These are phyloP conservation scores for Thermothielavioides terrestris DNA, from an alignment of 495 filamentous ascomycete species.

Conservation along the genomic window DNA sequence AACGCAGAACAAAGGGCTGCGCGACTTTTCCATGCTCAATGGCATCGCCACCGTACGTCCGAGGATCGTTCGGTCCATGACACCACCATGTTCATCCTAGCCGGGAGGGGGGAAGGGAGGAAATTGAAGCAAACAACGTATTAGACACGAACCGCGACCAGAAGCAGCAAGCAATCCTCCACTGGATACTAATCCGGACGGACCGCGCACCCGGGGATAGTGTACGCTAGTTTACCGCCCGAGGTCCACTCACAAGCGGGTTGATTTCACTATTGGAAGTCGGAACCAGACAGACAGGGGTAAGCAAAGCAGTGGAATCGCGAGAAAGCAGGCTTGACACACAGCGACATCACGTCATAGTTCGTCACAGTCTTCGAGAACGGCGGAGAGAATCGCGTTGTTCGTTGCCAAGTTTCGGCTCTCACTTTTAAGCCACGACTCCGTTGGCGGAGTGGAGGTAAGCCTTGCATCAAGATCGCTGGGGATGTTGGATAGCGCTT, in stretches of 20 bases:
- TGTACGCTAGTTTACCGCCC: too few relatives aligned
- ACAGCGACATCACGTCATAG: not conserved
- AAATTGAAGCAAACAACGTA: not conserved
- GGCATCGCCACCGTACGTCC: not conserved
- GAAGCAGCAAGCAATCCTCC: too few relatives aligned
- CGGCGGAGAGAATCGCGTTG: not conserved
- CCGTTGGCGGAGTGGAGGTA: too few relatives aligned
- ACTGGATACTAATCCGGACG: too few relatives aligned
- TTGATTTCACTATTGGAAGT: too few relatives aligned
- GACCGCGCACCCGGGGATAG: too few relatives aligned
- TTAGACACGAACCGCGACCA: not conserved
- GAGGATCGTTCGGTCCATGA: not conserved
- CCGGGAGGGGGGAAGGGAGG: not conserved
- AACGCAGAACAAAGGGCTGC: not conserved
- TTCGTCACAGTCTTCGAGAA: not conserved
- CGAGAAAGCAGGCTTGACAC: too few relatives aligned
- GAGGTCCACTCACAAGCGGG: too few relatives aligned
- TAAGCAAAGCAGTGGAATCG: not conserved
- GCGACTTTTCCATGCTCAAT: constrained; percentile 7
- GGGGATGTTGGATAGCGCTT: too few relatives aligned
- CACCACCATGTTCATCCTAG: not conserved
- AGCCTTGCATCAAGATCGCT: too few relatives aligned
- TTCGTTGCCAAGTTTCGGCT: not conserved
- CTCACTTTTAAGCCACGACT: not conserved
- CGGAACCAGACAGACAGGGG: not conserved